These are phyloP conservation scores for Kodamaea anthophila DNA, from an alignment of 1,139 yeast genomes.

Conservation along the genomic window DNA sequence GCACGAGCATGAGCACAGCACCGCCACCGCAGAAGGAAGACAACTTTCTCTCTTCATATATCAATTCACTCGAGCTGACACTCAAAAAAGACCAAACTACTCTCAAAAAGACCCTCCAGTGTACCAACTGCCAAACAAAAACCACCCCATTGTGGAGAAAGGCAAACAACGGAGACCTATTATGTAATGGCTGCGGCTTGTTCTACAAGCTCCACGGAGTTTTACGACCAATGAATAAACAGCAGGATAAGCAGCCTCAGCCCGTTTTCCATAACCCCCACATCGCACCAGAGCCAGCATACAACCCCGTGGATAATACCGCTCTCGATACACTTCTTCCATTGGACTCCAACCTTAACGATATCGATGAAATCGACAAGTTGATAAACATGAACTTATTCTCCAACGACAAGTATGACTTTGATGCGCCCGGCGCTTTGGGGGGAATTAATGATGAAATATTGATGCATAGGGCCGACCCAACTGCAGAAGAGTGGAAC, in stretches of 20 bases:
- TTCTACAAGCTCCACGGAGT: constrained; percentile 43
- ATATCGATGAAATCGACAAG: constrained; percentile 37
- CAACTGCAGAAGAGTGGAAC: constrained; percentile 11
- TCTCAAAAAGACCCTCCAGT: constrained; percentile 26
- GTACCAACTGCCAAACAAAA: constrained; percentile 41
- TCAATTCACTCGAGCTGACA: constrained; percentile 34
- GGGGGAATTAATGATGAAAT: constrained; percentile 14
- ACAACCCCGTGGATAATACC: constrained; percentile 1
- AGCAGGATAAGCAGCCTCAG: constrained; percentile 6
- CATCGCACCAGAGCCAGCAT: constrained; percentile 4
- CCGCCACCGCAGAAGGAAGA: constrained; percentile 10
- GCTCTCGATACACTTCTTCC: constrained; percentile 5
- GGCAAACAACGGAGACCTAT: constrained; percentile 37
- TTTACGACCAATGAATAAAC: constrained; percentile 32
- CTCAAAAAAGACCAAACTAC: constrained; percentile 9
- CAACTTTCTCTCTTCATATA: constrained; percentile 35
- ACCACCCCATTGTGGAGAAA: constrained; percentile 47
- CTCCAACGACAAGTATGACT: constrained; percentile 21
- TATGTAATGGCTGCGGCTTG: constrained; percentile 46
- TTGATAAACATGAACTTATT: constrained; percentile 36
- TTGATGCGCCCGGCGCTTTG: constrained; percentile 8
- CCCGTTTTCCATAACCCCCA: too few species aligned
- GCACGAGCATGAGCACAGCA: neutral
- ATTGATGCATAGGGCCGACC: constrained; percentile 9
- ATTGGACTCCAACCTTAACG: constrained; percentile 4